Percentiles rank a stretch among this genome's conserved stretches.
These are phyloP conservation scores for Claviceps pazoutovae DNA, from an alignment of 2,329 filamentous ascomycete genomes.

Conservation along the genomic window DNA sequence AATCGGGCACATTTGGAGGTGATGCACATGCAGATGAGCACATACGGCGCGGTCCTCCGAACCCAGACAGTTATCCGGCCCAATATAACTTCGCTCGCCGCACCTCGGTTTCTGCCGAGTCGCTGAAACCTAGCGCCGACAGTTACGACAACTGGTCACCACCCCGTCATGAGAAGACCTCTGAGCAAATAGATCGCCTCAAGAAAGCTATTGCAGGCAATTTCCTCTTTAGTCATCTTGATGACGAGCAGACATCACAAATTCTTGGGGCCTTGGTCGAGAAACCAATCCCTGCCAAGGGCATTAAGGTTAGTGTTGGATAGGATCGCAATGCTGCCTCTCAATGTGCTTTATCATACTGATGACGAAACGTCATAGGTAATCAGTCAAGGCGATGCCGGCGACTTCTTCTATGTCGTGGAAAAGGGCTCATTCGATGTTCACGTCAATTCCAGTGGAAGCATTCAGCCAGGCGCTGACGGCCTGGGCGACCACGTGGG, in stretches of 20 bases:
- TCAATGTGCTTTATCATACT: neutral
- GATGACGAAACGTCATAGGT: slow-evolving; percentile 41
- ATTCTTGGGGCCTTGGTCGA: slow-evolving; percentile 85
- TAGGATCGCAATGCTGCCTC: neutral
- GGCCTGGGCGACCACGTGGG: slow-evolving; percentile 76
- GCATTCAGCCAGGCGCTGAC: slow-evolving; percentile 63
- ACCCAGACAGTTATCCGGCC: slow-evolving; percentile 62
- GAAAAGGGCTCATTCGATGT: slow-evolving; percentile 85
- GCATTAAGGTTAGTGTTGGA: slow-evolving; percentile 44
- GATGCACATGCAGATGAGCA: slow-evolving; percentile 33
- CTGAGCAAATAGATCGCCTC: slow-evolving; percentile 67
- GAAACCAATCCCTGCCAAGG: slow-evolving; percentile 89
- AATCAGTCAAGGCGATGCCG: slow-evolving; percentile 87
- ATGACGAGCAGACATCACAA: slow-evolving; percentile 80
- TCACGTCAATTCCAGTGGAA: slow-evolving; percentile 68
- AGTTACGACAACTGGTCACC: slow-evolving; percentile 82
- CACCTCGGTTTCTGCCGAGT: slow-evolving; percentile 94
- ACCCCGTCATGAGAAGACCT: slow-evolving; percentile 68
- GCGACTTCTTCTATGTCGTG: slow-evolving; percentile 96
- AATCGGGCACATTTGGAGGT: slow-evolving; percentile 38
- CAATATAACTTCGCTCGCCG: slow-evolving; percentile 91
- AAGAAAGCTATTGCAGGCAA: slow-evolving; percentile 73
- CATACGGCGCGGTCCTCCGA: slow-evolving; percentile 34
- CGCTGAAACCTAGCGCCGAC: slow-evolving; percentile 75
- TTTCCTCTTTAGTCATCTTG: slow-evolving; percentile 86